Evolutionary conservation across 2,329 filamentous ascomycete species (phyloP).

Genomic region (Colletotrichum phormii): DNA sequence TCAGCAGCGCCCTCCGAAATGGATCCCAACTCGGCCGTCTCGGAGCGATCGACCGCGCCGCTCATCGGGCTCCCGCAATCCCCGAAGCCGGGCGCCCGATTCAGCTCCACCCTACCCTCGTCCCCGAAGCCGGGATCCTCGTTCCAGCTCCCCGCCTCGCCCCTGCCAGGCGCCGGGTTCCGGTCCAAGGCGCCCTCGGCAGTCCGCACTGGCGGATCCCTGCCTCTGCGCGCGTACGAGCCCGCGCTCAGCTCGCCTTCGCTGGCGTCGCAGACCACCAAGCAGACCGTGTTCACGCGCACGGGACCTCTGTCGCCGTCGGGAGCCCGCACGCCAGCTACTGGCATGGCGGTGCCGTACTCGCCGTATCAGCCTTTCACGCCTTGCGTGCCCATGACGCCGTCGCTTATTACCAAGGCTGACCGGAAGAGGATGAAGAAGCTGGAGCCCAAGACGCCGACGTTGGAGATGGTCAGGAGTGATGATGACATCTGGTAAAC

Average conservation of each 20-base stretch:
- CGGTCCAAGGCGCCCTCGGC: slow-evolving; percentile 64
- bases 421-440: slow-evolving; percentile 78
- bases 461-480: slow-evolving; percentile 70
- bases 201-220: slow-evolving; percentile 65
- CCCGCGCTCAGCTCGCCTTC: slow-evolving; percentile 64
- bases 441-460: slow-evolving; percentile 72
- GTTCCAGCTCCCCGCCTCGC: slow-evolving; percentile 62
- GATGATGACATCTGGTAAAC: slow-evolving; percentile 73
- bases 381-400: slow-evolving; percentile 80
- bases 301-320: slow-evolving; percentile 64
- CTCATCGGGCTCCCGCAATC: slow-evolving; percentile 64
- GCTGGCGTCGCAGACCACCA: slow-evolving; percentile 61
- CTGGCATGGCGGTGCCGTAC: slow-evolving; percentile 74
- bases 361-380: slow-evolving; percentile 84
- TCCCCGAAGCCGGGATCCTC: slow-evolving; percentile 63
- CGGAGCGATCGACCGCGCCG: slow-evolving; percentile 62
- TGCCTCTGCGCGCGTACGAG: slow-evolving; percentile 73
- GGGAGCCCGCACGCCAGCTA: slow-evolving; percentile 71
- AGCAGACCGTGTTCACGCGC: slow-evolving; percentile 74
- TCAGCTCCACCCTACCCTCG: slow-evolving; percentile 54
- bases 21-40: slow-evolving; percentile 64
- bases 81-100: slow-evolving; percentile 51
- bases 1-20: slow-evolving; percentile 50
- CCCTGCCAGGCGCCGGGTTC: slow-evolving; percentile 62
- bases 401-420: slow-evolving; percentile 76